Base-by-base conservation (phyloP, 768 basidiomycete species). In the Chlorophyllum brunneum region DNA sequence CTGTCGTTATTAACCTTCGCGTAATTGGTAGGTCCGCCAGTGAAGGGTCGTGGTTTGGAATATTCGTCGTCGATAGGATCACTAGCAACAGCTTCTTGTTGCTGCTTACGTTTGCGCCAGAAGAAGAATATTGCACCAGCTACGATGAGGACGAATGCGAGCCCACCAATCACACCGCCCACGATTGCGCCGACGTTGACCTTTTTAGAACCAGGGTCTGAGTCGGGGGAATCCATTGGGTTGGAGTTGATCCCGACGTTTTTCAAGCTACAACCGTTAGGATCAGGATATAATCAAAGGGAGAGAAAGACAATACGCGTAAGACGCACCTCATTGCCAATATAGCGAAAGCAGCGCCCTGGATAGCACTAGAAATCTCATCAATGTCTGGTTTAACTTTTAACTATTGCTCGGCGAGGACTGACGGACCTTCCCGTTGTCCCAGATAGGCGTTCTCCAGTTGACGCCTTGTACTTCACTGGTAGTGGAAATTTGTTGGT, bases 281-380 rank as follows among this genome's bases (percentile, higher is more conserved):
- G 37, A 38, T n/a, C n/a, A 37, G 38, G 5, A 13, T 10, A 27
- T 18, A 5, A 13, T 30, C 20, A n/a, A 11, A 10, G 2, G 1
- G 11, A 29, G 2, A 5, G 45, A 39, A 38, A 22, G 8, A 3
- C 3, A 4, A 22, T 20, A 20, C 6, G 9, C 13, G 5, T 27
- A 9, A 18, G 13, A 57, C 65, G 40, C 33, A 67, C 67, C 50
- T 62, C 18, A 68, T 51, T 0, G 67, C 60, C 3, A 69, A 51
- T 0, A 67, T 18, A 1, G 64, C 57, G 33, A 67, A 66, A 55
- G 67, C 61, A 0, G 68, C 67, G 4, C 69, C 68, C 55, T 66
- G 65, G 2, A 63, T 67, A 30, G 69, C 65, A 48, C 67, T 70
- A 40, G 5, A 10, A 13, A 3, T 0, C 3, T 34, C 10, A 3